phyloP scores from a whole-genome alignment of 441 rosid species.

The Populus hybrid region DNA sequence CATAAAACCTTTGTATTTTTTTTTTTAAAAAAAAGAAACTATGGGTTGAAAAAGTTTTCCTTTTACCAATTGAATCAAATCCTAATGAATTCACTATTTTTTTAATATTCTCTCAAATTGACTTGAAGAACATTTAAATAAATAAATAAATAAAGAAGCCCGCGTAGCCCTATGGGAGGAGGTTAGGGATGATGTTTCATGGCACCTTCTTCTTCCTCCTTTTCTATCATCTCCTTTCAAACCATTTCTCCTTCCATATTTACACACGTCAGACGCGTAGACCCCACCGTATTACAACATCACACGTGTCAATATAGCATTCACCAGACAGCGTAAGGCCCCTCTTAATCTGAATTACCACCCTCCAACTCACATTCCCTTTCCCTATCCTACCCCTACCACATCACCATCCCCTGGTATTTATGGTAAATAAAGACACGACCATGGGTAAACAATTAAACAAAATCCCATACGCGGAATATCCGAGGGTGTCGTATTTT shows the following conservation, averaged over 20 bases:
- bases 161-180: neutral
- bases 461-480: slow-evolving; percentile 6
- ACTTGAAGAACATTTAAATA: neutral
- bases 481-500: neutral
- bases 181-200: neutral
- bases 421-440: neutral
- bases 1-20: neutral
- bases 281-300: neutral
- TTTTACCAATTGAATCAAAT: neutral
- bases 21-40: no score
- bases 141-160: no score
- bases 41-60: neutral
- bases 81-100: neutral
- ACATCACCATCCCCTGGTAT: neutral
- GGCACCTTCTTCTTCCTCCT: neutral
- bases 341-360: neutral
- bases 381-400: neutral
- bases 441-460: neutral
- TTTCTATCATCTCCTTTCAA: no score
- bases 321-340: neutral
- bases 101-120: neutral
- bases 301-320: neutral
- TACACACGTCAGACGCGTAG: neutral
- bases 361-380: neutral
- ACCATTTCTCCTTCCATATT: no score